Base-by-base conservation (phyloP, 2,329 filamentous ascomycete species). In the Periconia sp. region DNA sequence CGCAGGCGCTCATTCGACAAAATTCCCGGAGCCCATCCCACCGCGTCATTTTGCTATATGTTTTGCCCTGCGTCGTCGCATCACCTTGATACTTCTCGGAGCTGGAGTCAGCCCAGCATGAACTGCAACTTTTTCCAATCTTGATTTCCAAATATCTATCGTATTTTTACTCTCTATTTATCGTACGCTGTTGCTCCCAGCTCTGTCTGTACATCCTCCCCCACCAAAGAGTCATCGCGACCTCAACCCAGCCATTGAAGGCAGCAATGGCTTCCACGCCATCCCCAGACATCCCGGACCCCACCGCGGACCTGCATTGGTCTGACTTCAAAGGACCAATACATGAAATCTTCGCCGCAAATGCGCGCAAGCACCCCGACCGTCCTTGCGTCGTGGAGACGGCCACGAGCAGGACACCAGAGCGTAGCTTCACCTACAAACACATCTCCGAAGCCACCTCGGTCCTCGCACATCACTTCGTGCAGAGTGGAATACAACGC, bases 391-490 rank as follows among this genome's bases (percentile, higher is more conserved):
- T 89, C 3, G 77, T 87, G 2, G 86, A 88, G 61, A 89, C 86
- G 4, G 73, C 75, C 4, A 78, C 77, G 1, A 66, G 59, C 36
- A 70, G 61, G 21, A 74, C 78, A 3, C 78, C 84, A 6, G 76
- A 84, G 65, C 78, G 88, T 50, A 73, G 72, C 35, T 96, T 94
- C 70, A 92, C 85, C 17, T 97, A 96, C 69, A 77, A 78, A 53
- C 89, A 95, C 61, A 96, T 97, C 63, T 81, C 91, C 63, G 87
- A 96, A 73, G 86, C 87, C 0, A 87, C 89, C 21, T 95, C 95
- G 66, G 78, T 83, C 13, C 70, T 96, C 5, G 88, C 90, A 16
- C 85, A 95, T 71, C 82, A 95, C 63, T 78, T 96, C 15, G 81
- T 87, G 40, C 78, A 86, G 36, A 79, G 84, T 59, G 91, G 92